Evolutionary conservation across 2,329 filamentous ascomycete species (phyloP).

Genomic region (Fusarium sp.): DNA sequence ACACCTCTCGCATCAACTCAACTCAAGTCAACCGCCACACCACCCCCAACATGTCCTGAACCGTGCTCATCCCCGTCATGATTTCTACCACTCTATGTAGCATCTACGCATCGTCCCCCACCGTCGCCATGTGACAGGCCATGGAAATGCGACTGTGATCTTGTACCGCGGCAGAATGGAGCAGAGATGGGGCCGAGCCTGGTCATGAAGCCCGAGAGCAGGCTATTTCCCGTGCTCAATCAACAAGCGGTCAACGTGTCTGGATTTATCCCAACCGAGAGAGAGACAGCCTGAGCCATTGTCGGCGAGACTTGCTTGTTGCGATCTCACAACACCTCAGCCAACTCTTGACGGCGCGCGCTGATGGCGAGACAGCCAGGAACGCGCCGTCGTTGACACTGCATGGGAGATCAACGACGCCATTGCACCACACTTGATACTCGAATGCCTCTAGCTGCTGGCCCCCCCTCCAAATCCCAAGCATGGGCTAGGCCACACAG

Average conservation of each 20-base stretch:
- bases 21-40: conserved; percentile 25
- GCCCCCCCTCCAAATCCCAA: conserved; percentile 1
- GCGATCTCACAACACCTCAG: conserved; percentile 8
- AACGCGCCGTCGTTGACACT: conserved; percentile 28
- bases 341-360: conserved; percentile 18
- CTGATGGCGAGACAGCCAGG: conserved; percentile 28
- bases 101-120: conserved; percentile 36
- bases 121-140: conserved; percentile 42
- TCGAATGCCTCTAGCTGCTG: background rate
- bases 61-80: conserved; percentile 20
- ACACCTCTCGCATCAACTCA: conserved; percentile 16
- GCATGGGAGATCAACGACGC: conserved; percentile 44
- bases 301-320: conserved; percentile 14
- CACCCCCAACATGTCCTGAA: conserved; percentile 4
- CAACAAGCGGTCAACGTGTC: conserved; percentile 47
- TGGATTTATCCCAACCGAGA: conserved; percentile 12
- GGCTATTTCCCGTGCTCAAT: conserved; percentile 23
- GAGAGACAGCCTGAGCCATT: conserved; percentile 10
- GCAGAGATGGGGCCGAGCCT: conserved; percentile 35
- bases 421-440: conserved; percentile 34
- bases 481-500: conserved; percentile 17
- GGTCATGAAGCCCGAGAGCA: conserved; percentile 30
- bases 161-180: conserved; percentile 42
- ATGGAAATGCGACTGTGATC: conserved; percentile 45
- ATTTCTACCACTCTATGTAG: conserved; percentile 20